Evolutionary conservation across 2,329 filamentous ascomycete species (phyloP), one percentile per base, ranked within the genome.

Genomic region (Beauveria bassiana): DNA sequence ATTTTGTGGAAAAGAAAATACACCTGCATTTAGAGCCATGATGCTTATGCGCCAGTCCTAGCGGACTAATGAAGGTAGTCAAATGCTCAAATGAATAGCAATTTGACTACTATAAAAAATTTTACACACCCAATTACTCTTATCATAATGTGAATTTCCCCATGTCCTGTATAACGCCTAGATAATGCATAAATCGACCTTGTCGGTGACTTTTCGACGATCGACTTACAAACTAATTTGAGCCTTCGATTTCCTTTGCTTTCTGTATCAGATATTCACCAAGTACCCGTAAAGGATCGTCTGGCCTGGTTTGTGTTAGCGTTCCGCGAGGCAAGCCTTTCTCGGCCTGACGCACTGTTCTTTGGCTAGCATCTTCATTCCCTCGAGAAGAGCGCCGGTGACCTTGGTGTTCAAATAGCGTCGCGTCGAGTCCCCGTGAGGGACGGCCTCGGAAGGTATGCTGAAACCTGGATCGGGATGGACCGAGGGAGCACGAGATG

Each of bases 321-420:
- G n/a, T 65, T 63, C 61, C 9, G 2, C 24, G 9, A 1, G 16
- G 12, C 18, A 14, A 50, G 20, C 16, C 10, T 56, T 84, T 61
- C 8, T n/a, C 42, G 31, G 31, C 12, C 49, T 26, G 18, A 81
- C 87, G 69, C 74, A 91, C 88, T 88, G 84, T 47, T 91, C 86
- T 66, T 83, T 86, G 5, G 86, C 87, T 63, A 92, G 71, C 60
- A 81, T 73, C 75, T 91, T 91, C 86, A 92, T 89, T 26, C 88
- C 89, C 68, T 91, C 88, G 45, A 91, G 75, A 62, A 92, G 69
- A 28, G 83, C 81, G 1, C 83, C 83, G 0, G 87, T 89, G 46
- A 92, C 82, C 67, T 86, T 89, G 54, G 81, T 79, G 69, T 91
- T 91, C 66, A 92, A 74, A 71, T 91, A 92, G 68, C 84, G 81